Evolutionary conservation across 2,329 filamentous ascomycete species (phyloP).

Genomic region (Clathrospora elynae): DNA sequence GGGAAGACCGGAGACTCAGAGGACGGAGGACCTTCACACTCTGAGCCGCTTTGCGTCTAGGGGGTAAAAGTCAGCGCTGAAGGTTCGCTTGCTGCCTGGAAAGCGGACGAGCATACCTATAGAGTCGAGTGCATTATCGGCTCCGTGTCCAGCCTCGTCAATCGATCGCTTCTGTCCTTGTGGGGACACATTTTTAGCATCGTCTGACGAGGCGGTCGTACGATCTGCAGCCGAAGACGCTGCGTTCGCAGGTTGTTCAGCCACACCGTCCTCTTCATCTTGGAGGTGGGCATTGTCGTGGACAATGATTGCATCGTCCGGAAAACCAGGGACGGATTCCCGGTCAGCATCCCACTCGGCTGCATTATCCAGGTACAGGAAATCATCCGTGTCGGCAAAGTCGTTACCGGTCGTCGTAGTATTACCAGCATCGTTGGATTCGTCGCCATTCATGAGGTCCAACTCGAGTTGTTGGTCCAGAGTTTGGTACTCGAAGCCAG

Average conservation of each 20-base stretch:
- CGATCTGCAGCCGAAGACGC: conserved; percentile 37
- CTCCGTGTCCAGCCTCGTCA: conserved; percentile 40
- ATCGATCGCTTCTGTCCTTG: conserved; percentile 43
- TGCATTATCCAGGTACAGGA: conserved; percentile 27
- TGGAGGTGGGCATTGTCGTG: conserved; percentile 19
- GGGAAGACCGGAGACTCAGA: conserved; percentile 17
- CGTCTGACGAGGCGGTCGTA: conserved; percentile 32
- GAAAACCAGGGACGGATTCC: conserved; percentile 12
- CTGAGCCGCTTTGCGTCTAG: conserved; percentile 41
- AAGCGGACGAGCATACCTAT: conserved; percentile 29
- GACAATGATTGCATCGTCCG: conserved; percentile 13
- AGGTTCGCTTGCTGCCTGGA: conserved; percentile 3
- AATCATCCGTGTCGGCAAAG: conserved; percentile 19
- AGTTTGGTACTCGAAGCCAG: conserved; percentile 26
- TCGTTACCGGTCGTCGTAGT: conserved; percentile 16
- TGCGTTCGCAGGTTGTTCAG: conserved; percentile 29
- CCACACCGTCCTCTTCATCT: conserved; percentile 34
- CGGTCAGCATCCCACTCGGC: conserved; percentile 26
- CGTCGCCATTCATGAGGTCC: conserved; percentile 18
- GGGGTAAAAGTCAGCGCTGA: conserved; percentile 16
- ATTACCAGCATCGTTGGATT: conserved; percentile 12
- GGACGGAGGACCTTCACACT: conserved; percentile 34
- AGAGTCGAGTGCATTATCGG: conserved; percentile 31
- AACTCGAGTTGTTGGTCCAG: conserved; percentile 22
- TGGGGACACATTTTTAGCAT: conserved; percentile 29